These are phyloP conservation scores for Hippophae tibetana DNA, from an alignment of 306 rosid species.

Conservation along the genomic window DNA sequence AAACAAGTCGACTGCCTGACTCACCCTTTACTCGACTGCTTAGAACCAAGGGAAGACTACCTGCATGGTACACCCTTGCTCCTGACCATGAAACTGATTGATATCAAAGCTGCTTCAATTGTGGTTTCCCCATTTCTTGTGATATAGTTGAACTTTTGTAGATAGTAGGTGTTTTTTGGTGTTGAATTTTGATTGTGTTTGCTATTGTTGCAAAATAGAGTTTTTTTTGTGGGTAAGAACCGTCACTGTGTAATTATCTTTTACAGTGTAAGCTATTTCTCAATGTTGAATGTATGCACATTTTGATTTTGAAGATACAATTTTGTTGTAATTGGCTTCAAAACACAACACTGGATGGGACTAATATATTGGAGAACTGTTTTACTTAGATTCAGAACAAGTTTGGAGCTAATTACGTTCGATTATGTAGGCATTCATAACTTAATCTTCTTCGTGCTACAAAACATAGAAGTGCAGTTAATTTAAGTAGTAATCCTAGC, in stretches of 20 bases:
- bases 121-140: neutral
- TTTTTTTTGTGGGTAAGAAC: neutral
- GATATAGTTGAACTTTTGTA: neutral
- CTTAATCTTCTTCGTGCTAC: too few species aligned
- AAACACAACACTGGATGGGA: too few species aligned
- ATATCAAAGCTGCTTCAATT: neutral
- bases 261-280: neutral
- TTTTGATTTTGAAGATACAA: too few species aligned
- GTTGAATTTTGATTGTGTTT: neutral
- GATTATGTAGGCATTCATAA: too few species aligned
- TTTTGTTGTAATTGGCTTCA: too few species aligned
- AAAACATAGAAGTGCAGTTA: too few species aligned
- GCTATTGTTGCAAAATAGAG: neutral
- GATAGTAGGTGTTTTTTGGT: neutral
- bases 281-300: neutral
- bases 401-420: too few species aligned
- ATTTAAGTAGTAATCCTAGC: too few species aligned
- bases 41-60: slow-evolving; percentile 55
- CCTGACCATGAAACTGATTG: slow-evolving; percentile 90
- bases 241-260: neutral
- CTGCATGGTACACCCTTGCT: slow-evolving; percentile 73
- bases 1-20: slow-evolving; percentile 59
- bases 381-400: too few species aligned
- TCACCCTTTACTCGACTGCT: slow-evolving; percentile 64
- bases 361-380: too few species aligned